A percentile compares a stretch with the other conserved stretches of the same genome.
These are phyloP conservation scores for Trypanosoma rangeli DNA, from an alignment of 208 protist genomes.

Conservation along the genomic window DNA sequence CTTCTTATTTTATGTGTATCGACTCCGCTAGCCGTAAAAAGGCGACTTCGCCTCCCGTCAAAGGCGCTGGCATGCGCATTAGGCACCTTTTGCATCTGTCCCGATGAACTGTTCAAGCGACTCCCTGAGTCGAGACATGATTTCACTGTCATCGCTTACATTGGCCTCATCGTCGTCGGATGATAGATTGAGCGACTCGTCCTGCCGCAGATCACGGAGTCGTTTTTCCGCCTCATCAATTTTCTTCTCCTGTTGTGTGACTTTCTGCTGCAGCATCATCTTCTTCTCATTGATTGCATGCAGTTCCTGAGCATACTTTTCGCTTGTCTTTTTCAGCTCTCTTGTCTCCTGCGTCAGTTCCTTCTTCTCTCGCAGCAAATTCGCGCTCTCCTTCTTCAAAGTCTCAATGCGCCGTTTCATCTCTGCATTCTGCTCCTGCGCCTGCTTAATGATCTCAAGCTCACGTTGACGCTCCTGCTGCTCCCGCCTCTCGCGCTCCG, in stretches of 20 bases:
- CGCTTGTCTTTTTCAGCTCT: slow-evolving; percentile 56
- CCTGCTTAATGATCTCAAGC: slow-evolving; percentile 73
- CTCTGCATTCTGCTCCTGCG: slow-evolving; percentile 71
- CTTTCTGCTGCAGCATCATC: slow-evolving; percentile 46
- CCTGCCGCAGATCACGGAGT: slow-evolving; percentile 38
- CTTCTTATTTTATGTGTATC: not conserved
- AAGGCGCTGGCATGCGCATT: not conserved
- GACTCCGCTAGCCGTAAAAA: not conserved
- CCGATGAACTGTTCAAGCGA: slow-evolving; percentile 24
- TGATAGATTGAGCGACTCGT: slow-evolving; percentile 46
- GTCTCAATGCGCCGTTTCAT: slow-evolving; percentile 63
- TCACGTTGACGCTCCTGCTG: slow-evolving; percentile 79
- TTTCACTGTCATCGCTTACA: slow-evolving; percentile 37
- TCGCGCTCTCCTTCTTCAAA: slow-evolving; percentile 58
- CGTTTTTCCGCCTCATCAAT: slow-evolving; percentile 38
- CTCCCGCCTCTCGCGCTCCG: slow-evolving; percentile 75
- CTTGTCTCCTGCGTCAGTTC: slow-evolving; percentile 56
- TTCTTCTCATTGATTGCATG: slow-evolving; percentile 53
- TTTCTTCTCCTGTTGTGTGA: slow-evolving; percentile 66
- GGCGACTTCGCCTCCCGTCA: not conserved
- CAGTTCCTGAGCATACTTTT: slow-evolving; percentile 59
- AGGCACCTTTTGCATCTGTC: slow-evolving; percentile 14
- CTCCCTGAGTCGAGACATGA: slow-evolving; percentile 20
- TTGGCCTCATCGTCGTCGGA: slow-evolving; percentile 39
- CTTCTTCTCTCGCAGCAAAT: slow-evolving; percentile 61